Evolutionary conservation across 1,284 basidiomycete genomes (phyloP).

Genomic region (Trichosporon ovoides): DNA sequence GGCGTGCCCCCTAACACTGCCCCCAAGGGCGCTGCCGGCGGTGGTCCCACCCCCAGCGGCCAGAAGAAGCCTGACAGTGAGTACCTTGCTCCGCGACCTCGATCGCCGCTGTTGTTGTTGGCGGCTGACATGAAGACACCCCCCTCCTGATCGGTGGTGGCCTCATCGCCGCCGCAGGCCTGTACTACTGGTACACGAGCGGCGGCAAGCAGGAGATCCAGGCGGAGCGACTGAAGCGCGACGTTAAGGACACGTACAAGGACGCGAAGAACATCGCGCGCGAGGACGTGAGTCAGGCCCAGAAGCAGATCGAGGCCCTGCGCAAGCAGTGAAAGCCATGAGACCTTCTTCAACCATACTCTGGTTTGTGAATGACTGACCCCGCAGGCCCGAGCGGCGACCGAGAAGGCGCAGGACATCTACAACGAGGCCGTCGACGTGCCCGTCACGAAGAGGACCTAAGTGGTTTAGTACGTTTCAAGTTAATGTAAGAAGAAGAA

Average conservation of each 20-base stretch:
- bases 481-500: no score
- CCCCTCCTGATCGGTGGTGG: not conserved
- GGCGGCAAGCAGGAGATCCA: conserved; percentile 5
- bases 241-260: conserved; percentile 1
- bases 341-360: no score
- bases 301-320: not conserved
- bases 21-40: not conserved
- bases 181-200: conserved; percentile 1
- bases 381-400: not conserved
- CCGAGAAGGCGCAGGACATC: not conserved
- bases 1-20: not conserved
- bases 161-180: not conserved
- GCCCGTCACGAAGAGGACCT: not conserved
- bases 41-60: not conserved
- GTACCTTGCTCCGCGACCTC: no score
- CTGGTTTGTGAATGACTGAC: not conserved
- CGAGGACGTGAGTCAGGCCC: conserved; percentile 1
- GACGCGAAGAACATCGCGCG: not conserved
- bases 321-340: no score
- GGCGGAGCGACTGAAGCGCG: not conserved
- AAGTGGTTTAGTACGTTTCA: no score
- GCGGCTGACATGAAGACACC: not conserved
- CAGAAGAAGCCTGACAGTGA: conserved; percentile 3
- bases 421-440: conserved; percentile 1
- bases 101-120: no score